A percentile compares a stretch with the other conserved stretches of the same genome.
phyloP scores from a whole-genome alignment of 306 rosid species.

The Gillenia trifoliata region DNA sequence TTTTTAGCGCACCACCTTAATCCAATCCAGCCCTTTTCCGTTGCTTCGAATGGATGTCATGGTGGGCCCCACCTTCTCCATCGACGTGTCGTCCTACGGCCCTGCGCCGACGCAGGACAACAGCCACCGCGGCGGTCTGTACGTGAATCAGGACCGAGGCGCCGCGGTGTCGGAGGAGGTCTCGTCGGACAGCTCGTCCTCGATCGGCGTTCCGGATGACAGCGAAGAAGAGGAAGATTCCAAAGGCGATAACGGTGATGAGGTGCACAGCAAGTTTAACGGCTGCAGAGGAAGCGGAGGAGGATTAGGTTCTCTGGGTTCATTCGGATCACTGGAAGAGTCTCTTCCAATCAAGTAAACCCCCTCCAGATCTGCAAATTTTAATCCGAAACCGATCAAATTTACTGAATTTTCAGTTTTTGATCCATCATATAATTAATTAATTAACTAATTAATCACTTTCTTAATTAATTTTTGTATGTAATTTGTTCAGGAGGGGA shows the following conservation, averaged over 20 bases:
- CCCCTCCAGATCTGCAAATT: constrained; percentile 7
- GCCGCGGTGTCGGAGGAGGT: constrained; percentile 5
- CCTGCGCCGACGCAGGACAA: constrained; percentile 13
- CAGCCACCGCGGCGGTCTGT: constrained; percentile 18
- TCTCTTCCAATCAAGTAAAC: constrained; percentile 89
- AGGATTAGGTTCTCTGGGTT: constrained; percentile 24
- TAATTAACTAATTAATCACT: neutral
- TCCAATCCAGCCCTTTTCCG: neutral
- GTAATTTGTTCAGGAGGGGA: constrained; percentile 67
- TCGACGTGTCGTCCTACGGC: constrained; percentile 45
- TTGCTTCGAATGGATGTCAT: constrained; percentile 58
- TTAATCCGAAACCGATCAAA: neutral
- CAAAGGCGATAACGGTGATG: constrained; percentile 20
- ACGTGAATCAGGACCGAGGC: constrained; percentile 11
- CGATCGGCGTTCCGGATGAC: constrained; percentile 79
- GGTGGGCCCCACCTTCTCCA: constrained; percentile 56
- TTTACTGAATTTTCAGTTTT: neutral
- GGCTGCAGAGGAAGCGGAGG: constrained; percentile 20
- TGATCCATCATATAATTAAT: neutral
- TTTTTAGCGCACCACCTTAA: neutral
- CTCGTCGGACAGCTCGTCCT: constrained; percentile 49
- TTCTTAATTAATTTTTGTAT: neutral
- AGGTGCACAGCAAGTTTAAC: constrained; percentile 49
- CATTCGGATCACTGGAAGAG: constrained; percentile 59
- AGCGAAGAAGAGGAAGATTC: constrained; percentile 43